Evolutionary conservation across 768 basidiomycete genomes (phyloP), one percentile per base, ranked within the genome.

Genomic region (Panellus pusillus): DNA sequence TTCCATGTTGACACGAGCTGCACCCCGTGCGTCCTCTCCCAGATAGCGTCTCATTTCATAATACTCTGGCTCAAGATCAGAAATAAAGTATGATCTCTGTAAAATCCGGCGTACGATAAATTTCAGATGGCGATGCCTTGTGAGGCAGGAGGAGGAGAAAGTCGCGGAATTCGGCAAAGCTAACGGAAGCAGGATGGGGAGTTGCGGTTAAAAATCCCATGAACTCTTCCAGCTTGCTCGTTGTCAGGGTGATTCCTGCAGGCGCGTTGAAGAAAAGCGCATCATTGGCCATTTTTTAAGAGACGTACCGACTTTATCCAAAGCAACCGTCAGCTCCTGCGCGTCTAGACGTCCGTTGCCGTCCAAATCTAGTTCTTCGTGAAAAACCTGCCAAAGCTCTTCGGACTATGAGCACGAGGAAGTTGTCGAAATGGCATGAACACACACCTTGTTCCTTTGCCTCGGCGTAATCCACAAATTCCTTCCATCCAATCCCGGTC

Each of bases 361-460:
- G 64, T 97, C 93, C 56, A 93, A 74, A 72, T 96, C 95, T 44
- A 97, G 79, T 63, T 94, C 89, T 65, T 93, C 79, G 60, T 91
- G 91, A 70, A 97, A 97, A 50, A 94, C 85, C 46, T 82, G 76
- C 95, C 95, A 97, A 18, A 97, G 76, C 70, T 96, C 93, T 92
- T 41, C 53, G 48, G 41, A 13, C 44, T 60, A 54, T 68, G 36
- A 45, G 57, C 55, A 60, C 57, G 42, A 18, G 27, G 54, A 45
- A 46, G 31, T 55, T 18, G 45, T 57, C 40, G 57, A 47, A 55
- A 56, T 13, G 51, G 53, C 44, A 24, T 19, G 41, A 1, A 12
- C 27, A 78, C 82, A 64, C 65, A 87, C 91, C 92, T 49, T 75
- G 79, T 80, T 93, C 92, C 71, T 94, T 93, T 51, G 78, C 78